Base-by-base conservation (phyloP, 192 early-diverging fungal species). In the Mortierella alpina region DNA sequence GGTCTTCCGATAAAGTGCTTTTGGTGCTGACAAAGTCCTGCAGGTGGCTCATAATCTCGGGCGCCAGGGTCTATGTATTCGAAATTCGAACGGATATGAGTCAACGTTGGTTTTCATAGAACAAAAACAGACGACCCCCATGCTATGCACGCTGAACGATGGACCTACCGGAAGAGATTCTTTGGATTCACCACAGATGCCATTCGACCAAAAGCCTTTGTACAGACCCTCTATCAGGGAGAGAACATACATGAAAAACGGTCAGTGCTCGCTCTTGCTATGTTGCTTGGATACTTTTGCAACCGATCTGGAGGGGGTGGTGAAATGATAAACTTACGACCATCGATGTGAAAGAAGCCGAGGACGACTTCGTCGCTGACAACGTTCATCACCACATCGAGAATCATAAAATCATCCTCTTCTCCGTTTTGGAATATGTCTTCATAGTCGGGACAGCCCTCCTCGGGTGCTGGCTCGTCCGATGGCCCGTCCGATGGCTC, bases 351-450 rank as follows among this genome's bases (percentile, higher is more conserved):
- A 68, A 85, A 85, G 49, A 77, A 82, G 20, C 80, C 84, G 7
- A 85, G 73, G 7, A 85, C 80, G 22, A 85, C 82, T 40, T 85
- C 84, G 50, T 85, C 74, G 45, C 80, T 85, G 51, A 85, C 84
- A 63, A 85, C 75, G 44, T 82, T 75, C 80, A 85, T 85, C 44
- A 82, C 84, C 0, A 85, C 67, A 45, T 85, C 64, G 59, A 85
- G 66, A 49, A 85, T 79, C 61, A 82, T 74, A 53, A 74, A 85
- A n/a, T 82, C 80, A 17, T 85, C 65, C 15, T 70, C 74, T 41
- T 74, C 75, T 9, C 71, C 58, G 40, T 75, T 74, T 8, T 58
- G 68, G 39, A 69, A 80, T 7, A 61, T 47, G n/a, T 72, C 53
- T 14, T 72, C 77, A 40, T 72, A 80, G 39, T 80, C 66, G 14